phyloP scores from a whole-genome alignment of 345 rosid species.

The sweet orange (Citrus sinensis) region DVS_A1.0 CM039161.1:6681001-6681500 shows the following conservation, averaged over 20 bases:
- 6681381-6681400: conserved; percentile 35
- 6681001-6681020: conserved; percentile 65
- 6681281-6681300: not conserved
- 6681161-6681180: conserved; percentile 59
- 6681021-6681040: conserved; percentile 64
- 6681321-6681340: not conserved
- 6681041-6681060: conserved; percentile 69
- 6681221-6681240: not conserved
- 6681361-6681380: not conserved
- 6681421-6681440: conserved; percentile 69
- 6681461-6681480: conserved; percentile 92
- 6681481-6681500: conserved; percentile 73
- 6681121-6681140: conserved; percentile 58
- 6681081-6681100: conserved; percentile 63
- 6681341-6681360: not conserved
- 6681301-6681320: not conserved
- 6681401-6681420: conserved; percentile 68
- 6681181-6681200: conserved; percentile 39
- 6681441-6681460: conserved; percentile 89
- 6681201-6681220: not conserved
- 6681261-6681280: not conserved
- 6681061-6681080: conserved; percentile 71
- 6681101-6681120: conserved; percentile 66
- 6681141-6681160: conserved; percentile 66
- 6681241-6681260: not conserved